phyloP scores from a whole-genome alignment of 2,329 filamentous ascomycete species.

The Clarireedia homoeocarpa region DNA sequence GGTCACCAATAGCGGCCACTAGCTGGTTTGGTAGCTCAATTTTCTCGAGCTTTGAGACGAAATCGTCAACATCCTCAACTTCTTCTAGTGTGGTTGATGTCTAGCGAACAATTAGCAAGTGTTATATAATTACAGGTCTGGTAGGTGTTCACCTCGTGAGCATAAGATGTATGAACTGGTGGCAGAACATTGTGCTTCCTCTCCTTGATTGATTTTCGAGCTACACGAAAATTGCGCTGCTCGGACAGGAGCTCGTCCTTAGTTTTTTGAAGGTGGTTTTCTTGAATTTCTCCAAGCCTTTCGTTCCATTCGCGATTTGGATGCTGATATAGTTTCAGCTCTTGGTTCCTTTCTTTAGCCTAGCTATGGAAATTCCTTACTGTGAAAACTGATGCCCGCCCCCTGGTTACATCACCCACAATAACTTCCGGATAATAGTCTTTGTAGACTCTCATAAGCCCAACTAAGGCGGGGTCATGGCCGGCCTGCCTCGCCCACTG shows the following conservation, averaged over 20 bases:
- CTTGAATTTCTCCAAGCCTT: constrained; percentile 60
- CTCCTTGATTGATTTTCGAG: constrained; percentile 40
- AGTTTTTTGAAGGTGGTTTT: constrained; percentile 42
- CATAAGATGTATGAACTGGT: constrained; percentile 64
- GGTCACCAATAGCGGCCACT: constrained; percentile 67
- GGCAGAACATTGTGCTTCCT: constrained; percentile 51
- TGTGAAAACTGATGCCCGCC: constrained; percentile 55
- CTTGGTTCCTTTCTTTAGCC: background rate
- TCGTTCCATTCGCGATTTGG: constrained; percentile 70
- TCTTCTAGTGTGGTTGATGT: constrained; percentile 66
- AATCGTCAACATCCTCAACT: constrained; percentile 60
- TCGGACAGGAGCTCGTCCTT: constrained; percentile 34
- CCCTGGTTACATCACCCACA: constrained; percentile 57
- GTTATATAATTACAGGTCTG: background rate
- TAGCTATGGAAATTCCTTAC: constrained; percentile 27
- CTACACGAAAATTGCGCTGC: constrained; percentile 55
- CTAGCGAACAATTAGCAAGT: constrained; percentile 29
- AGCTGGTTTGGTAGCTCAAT: constrained; percentile 78
- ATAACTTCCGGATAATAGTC: constrained; percentile 89
- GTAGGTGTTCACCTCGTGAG: constrained; percentile 48
- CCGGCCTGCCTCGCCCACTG: constrained; percentile 52
- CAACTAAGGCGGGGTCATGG: constrained; percentile 66
- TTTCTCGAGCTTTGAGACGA: constrained; percentile 66
- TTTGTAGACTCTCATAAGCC: constrained; percentile 74
- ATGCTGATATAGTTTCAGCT: constrained; percentile 36